phyloP scores from a whole-genome alignment of 495 filamentous ascomycete species.

The Lasiosphaeria miniovina region DNA sequence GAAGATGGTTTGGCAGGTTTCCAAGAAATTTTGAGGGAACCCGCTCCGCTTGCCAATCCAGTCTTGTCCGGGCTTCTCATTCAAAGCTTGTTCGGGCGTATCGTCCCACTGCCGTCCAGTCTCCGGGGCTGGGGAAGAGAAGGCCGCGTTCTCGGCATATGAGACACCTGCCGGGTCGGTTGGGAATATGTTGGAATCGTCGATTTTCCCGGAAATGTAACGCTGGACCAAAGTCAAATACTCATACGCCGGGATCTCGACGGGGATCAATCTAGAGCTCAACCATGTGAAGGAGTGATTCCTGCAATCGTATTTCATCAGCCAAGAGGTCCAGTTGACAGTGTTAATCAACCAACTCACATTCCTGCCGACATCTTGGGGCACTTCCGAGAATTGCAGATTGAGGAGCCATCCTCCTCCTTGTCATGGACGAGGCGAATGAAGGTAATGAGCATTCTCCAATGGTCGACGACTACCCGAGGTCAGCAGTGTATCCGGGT shows the following conservation, averaged over 20 bases:
- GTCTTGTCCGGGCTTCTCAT: slow-evolving; percentile 14
- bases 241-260: slow-evolving; percentile 73
- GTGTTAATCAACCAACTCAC: slow-evolving; percentile 52
- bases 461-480: slow-evolving; percentile 80
- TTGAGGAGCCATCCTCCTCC: slow-evolving; percentile 66
- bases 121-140: slow-evolving; percentile 45
- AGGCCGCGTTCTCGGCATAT: slow-evolving; percentile 54
- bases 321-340: not conserved
- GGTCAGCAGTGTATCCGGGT: slow-evolving; percentile 6
- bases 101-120: not conserved
- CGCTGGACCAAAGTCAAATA: slow-evolving; percentile 93
- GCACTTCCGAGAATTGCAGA: slow-evolving; percentile 79
- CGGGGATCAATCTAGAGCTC: slow-evolving; percentile 59
- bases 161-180: slow-evolving; percentile 62
- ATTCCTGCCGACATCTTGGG: slow-evolving; percentile 87
- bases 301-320: slow-evolving; percentile 37
- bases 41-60: slow-evolving; percentile 88
- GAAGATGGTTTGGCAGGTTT: slow-evolving; percentile 87
- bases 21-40: slow-evolving; percentile 82
- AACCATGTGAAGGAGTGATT: slow-evolving; percentile 93
- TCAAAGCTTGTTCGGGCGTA: too few relatives aligned
- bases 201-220: slow-evolving; percentile 89
- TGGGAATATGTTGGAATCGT: slow-evolving; percentile 80
- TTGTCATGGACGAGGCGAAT: slow-evolving; percentile 77
- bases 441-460: slow-evolving; percentile 76